Evolutionary conservation across 2,329 filamentous ascomycete genomes (phyloP).

Genomic region (Pyrenophora tritici-repentis): DNA sequence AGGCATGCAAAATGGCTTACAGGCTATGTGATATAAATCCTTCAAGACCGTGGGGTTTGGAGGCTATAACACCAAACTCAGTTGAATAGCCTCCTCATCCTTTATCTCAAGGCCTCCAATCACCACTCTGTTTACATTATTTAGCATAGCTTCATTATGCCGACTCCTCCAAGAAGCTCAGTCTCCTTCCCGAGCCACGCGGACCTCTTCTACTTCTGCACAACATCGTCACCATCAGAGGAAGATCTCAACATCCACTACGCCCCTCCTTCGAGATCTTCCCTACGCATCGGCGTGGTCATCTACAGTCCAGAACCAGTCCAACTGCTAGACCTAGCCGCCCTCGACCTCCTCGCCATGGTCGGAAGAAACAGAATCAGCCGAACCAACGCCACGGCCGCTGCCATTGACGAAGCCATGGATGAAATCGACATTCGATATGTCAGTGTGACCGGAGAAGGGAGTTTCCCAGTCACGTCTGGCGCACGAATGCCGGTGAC

Average conservation of each 20-base stretch:
- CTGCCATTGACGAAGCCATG: slow-evolving; percentile 37
- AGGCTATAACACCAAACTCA: slow-evolving; percentile 8
- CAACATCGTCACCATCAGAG: slow-evolving; percentile 41
- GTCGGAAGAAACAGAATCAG: slow-evolving; percentile 36
- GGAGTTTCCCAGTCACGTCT: slow-evolving; percentile 44
- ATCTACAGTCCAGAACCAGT: slow-evolving; percentile 35
- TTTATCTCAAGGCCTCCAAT: background rate
- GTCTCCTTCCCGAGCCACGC: slow-evolving; percentile 42
- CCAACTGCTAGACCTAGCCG: slow-evolving; percentile 42
- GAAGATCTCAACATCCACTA: slow-evolving; percentile 42
- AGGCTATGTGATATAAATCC: slow-evolving; percentile 29
- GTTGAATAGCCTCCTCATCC: background rate
- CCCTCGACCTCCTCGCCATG: slow-evolving; percentile 42
- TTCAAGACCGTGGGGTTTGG: slow-evolving; percentile 23
- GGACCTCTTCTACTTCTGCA: slow-evolving; percentile 46
- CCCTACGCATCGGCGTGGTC: slow-evolving; percentile 41
- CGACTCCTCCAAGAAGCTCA: slow-evolving; percentile 41
- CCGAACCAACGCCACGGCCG: slow-evolving; percentile 28
- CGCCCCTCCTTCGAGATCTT: slow-evolving; percentile 41
- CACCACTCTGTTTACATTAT: background rate
- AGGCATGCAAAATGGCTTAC: slow-evolving; percentile 15
- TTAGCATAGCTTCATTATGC: slow-evolving; percentile 26
- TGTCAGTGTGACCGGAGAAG: slow-evolving; percentile 45
- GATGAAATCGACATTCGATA: slow-evolving; percentile 47
- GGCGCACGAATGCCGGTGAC: slow-evolving; percentile 45